These are phyloP conservation scores for Quercus cerris DNA, from an alignment of 306 rosid species.

Conservation along the genomic window DNA sequence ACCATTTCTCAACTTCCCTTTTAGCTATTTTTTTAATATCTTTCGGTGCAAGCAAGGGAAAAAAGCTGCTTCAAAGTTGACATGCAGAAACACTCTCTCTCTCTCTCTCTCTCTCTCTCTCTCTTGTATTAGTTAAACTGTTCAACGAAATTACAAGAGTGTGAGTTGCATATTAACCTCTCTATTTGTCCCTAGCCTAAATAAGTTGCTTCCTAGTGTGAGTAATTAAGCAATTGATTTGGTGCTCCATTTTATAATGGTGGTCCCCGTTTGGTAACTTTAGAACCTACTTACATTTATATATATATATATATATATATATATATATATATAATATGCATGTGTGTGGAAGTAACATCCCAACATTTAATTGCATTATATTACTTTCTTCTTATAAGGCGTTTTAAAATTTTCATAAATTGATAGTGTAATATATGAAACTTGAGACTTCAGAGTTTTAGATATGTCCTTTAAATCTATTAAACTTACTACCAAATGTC, in stretches of 20 bases:
- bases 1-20: background rate
- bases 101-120: conserved; percentile 9
- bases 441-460: too few relatives aligned
- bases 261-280: conserved; percentile 1
- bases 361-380: too few relatives aligned
- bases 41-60: conserved; percentile 24
- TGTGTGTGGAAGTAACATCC: too few relatives aligned
- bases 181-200: background rate
- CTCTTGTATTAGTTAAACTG: background rate
- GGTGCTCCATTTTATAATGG: background rate
- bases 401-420: too few relatives aligned
- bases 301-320: too few relatives aligned
- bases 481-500: too few relatives aligned
- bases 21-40: background rate
- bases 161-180: background rate
- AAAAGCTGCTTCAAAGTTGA: conserved; percentile 10
- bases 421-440: too few relatives aligned
- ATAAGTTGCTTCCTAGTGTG: background rate
- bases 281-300: background rate
- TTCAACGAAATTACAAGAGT: too few relatives aligned
- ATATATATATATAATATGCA: too few relatives aligned
- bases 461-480: fast-evolving
- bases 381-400: too few relatives aligned
- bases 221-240: conserved; percentile 5
- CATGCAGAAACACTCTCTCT: background rate